phyloP scores from a whole-genome alignment of 2,329 filamentous ascomycete species.

The Hymenoscyphus salicellus region DNA sequence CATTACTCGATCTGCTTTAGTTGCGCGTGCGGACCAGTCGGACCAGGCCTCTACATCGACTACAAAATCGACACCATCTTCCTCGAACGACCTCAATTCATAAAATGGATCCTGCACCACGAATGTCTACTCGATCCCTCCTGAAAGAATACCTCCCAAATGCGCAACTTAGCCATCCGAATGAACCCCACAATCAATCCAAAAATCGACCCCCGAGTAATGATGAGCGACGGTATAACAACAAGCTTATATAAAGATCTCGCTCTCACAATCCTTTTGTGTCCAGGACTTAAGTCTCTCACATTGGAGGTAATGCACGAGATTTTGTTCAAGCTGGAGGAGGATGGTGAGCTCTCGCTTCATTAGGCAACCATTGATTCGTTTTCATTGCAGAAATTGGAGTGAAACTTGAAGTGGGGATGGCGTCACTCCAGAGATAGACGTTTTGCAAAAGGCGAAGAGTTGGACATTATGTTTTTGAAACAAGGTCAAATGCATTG shows the following conservation, averaged over 20 bases:
- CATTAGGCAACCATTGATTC: too few relatives aligned
- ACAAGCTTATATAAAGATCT: neutral
- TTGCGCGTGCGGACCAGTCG: neutral
- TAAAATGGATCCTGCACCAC: neutral
- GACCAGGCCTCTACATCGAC: neutral
- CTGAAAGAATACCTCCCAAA: neutral
- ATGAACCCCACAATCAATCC: neutral
- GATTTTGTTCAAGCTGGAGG: neutral
- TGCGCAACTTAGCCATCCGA: neutral
- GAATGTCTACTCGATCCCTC: neutral
- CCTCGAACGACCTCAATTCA: neutral
- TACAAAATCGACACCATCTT: neutral
- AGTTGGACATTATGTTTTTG: neutral
- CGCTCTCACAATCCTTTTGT: neutral
- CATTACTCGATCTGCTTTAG: neutral
- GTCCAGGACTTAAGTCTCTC: neutral
- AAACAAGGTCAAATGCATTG: neutral
- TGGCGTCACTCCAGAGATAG: neutral
- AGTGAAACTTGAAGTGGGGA: neutral
- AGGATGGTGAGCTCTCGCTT: neutral
- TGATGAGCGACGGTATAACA: neutral
- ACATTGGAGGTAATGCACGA: neutral
- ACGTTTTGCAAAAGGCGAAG: neutral
- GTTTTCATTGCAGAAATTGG: neutral
- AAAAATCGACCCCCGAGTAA: neutral